Percentiles rank a stretch among this genome's conserved stretches.
phyloP scores from a whole-genome alignment of 192 early-diverging fungal species.

The Gryganskiella cystojenkinii region DNA sequence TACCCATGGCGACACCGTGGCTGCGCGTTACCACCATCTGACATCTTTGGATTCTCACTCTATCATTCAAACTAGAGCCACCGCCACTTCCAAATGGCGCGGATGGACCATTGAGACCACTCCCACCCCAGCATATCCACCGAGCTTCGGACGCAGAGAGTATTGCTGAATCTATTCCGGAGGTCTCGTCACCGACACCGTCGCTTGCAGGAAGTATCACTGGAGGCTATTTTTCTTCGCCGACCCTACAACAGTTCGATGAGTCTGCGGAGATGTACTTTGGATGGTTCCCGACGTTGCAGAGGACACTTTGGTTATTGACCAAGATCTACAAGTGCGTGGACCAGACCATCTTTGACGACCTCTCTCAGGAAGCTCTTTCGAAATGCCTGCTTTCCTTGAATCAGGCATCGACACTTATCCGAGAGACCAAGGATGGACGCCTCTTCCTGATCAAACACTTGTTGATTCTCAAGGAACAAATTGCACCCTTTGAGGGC shows the following conservation, averaged over 20 bases:
- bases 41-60: neutral
- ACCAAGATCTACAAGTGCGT: conserved; percentile 83
- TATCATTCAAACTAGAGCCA: neutral
- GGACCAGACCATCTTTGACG: conserved; percentile 81
- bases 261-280: conserved; percentile 50
- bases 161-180: conserved; percentile 41
- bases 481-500: conserved; percentile 82
- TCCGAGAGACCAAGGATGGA: conserved; percentile 60
- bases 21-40: too few species aligned
- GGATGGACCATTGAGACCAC: conserved; percentile 7
- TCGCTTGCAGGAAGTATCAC: conserved; percentile 43
- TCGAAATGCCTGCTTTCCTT: conserved; percentile 74
- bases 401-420: conserved; percentile 14
- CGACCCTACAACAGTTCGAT: conserved; percentile 38
- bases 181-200: conserved; percentile 47
- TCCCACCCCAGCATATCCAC: conserved; percentile 27
- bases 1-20: too few species aligned
- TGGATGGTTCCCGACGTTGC: conserved; percentile 86
- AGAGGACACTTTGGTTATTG: conserved; percentile 83
- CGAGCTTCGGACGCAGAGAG: conserved; percentile 37
- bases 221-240: conserved; percentile 35
- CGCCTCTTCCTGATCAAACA: conserved; percentile 90
- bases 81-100: conserved; percentile 5
- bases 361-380: conserved; percentile 87
- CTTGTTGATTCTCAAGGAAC: conserved; percentile 84